Base-by-base conservation (phyloP, 768 basidiomycete genomes). In the Amanita rubescens region DNA sequence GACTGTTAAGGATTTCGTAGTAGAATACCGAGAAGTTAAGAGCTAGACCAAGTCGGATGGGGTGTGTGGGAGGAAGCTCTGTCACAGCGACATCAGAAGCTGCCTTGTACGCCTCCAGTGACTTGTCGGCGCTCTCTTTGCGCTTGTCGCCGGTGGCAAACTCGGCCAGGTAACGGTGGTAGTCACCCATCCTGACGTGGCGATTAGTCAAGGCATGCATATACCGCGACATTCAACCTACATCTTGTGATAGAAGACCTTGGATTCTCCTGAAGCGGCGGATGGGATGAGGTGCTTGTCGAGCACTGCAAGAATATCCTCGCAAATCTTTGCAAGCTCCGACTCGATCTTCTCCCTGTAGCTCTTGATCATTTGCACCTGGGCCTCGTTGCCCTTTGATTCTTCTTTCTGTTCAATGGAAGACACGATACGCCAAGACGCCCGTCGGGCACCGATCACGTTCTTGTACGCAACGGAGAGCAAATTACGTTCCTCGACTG, bases 191-290 rank as follows among this genome's bases (percentile, higher is more conserved):
- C 94, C 94, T 96, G 63, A 52, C 41, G 54, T 56, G 55, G 35
- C 49, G 64, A 58, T 64, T 62, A 59, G 60, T 37, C 55, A 57
- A 39, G 33, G 57, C 35, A 55, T 17, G 42, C 12, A 22, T 25
- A 33, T 15, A 43, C 42, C 17, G 22, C 15, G 14, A 33, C 25
- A 45, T 14, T 42, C 20, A 20, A 51, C 90, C 58, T 62, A 94
- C 92, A 96, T 94, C 85, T 97, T 97, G 83, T 95, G 94, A 79
- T 98, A 98, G 82, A 97, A 98, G 54, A 97, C 94, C 78, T 96
- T 95, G 55, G 89, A 92, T 75, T 98, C 95, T 66, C 94, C 94
- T 54, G 91, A 87, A 57, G 91, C 92, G 49, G 95, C 95, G 10
- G 93, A 94, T 58, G 94, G 94, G 63, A 92, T 96, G 64, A 97